Percentiles rank a stretch among this genome's conserved stretches.
Conservation (phyloP, 2,329 filamentous ascomycete species). For the Stachybotrys echinatus region DNA sequence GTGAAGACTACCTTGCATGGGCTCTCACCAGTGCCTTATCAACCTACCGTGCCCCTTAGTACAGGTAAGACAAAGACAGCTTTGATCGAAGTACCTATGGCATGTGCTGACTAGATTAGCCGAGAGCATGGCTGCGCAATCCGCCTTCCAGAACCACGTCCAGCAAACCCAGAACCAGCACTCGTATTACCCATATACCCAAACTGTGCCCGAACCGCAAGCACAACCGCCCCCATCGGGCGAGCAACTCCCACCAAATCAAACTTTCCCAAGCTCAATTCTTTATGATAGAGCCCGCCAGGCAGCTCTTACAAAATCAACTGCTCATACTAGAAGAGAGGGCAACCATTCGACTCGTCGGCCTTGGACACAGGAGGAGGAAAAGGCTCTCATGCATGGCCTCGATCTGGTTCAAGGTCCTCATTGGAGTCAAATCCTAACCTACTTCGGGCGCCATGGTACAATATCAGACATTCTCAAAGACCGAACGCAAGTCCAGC, state of each 20-base stretch:
- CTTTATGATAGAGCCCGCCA: constrained; percentile 56
- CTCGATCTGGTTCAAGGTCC: constrained; percentile 85
- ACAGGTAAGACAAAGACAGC: constrained; percentile 26
- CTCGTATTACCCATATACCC: constrained; percentile 27
- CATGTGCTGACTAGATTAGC: constrained; percentile 8
- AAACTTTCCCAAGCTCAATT: constrained; percentile 48
- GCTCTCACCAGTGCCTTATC: constrained; percentile 36
- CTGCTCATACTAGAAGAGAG: constrained; percentile 49
- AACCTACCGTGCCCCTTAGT: constrained; percentile 34
- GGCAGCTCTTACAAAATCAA: constrained; percentile 51
- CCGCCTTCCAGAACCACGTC: constrained; percentile 28
- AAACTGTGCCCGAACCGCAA: constrained; percentile 28
- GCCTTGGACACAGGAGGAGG: constrained; percentile 85
- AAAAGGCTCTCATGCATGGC: constrained; percentile 83
- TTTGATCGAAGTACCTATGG: background rate
- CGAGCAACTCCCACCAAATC: constrained; percentile 48
- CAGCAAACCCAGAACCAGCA: constrained; percentile 32
- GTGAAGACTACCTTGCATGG: constrained; percentile 38
- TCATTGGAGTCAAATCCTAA: constrained; percentile 89
- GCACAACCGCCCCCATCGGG: constrained; percentile 21
- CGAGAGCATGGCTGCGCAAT: constrained; percentile 28
- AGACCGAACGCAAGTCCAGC: constrained; percentile 83
- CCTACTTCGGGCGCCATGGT: constrained; percentile 74
- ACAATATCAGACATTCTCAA: constrained; percentile 78
- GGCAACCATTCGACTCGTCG: constrained; percentile 60